Conservation (phyloP, 768 basidiomycete species). For the Dioszegia hungarica region DNA sequence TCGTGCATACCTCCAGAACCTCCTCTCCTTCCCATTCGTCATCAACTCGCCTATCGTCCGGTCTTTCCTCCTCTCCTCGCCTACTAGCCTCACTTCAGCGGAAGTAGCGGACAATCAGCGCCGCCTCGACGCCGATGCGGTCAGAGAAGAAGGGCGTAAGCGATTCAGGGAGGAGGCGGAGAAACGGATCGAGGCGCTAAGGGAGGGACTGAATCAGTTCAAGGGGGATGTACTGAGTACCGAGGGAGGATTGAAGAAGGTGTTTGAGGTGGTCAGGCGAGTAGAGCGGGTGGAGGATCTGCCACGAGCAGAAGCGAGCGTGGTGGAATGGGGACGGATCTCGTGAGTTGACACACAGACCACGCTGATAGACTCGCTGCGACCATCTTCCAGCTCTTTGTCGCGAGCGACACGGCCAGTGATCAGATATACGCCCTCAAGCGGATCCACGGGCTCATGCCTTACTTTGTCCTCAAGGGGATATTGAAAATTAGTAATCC, state of each 20-base stretch:
- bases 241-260: conserved; percentile 64
- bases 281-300: conserved; percentile 71
- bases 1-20: conserved; percentile 78
- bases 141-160: conserved; percentile 80
- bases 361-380: conserved; percentile 68
- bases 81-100: conserved; percentile 62
- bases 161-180: conserved; percentile 83
- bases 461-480: conserved; percentile 92
- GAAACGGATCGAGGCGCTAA: conserved; percentile 73
- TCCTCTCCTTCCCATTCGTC: conserved; percentile 67
- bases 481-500: conserved; percentile 91
- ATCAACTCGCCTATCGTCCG: conserved; percentile 78
- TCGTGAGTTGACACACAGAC: conserved; percentile 62
- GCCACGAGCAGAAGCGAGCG: conserved; percentile 78
- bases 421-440: conserved; percentile 83
- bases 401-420: conserved; percentile 87
- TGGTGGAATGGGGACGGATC: conserved; percentile 93
- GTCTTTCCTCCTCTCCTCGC: conserved; percentile 75
- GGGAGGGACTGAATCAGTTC: conserved; percentile 76
- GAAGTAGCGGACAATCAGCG: conserved; percentile 73
- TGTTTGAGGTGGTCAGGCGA: conserved; percentile 83
- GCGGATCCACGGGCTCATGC: conserved; percentile 91
- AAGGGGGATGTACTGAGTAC: conserved; percentile 83
- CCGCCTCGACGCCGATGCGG: conserved; percentile 81
- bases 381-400: conserved; percentile 89